phyloP scores from a whole-genome alignment of 192 early-diverging fungal genomes.

The Funneliformis geosporum region DNA sequence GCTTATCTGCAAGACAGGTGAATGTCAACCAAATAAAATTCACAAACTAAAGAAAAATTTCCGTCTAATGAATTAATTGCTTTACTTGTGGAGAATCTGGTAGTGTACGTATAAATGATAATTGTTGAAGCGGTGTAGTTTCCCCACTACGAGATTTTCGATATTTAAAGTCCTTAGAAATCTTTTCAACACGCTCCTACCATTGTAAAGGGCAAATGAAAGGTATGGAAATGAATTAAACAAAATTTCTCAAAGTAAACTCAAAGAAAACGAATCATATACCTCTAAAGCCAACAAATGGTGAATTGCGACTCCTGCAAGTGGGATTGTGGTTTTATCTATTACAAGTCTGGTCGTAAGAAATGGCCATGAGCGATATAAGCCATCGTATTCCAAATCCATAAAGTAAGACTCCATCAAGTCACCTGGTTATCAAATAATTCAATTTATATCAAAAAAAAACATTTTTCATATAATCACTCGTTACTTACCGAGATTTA shows the following conservation, averaged over 20 bases:
- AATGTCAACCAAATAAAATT: too few relatives aligned
- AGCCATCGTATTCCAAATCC: conserved; percentile 29
- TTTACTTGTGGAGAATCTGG: conserved; percentile 33
- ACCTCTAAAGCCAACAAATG: conserved; percentile 34
- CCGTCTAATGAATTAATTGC: too few relatives aligned
- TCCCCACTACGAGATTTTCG: conserved; percentile 1
- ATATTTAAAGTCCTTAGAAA: conserved; percentile 33
- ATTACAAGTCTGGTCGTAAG: conserved; percentile 29
- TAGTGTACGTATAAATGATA: conserved; percentile 28
- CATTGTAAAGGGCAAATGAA: conserved; percentile 1
- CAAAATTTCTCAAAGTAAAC: conserved; percentile 21
- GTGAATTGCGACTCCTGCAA: conserved; percentile 32
- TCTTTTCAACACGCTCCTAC: conserved; percentile 32
- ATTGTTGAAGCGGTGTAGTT: conserved; percentile 30
- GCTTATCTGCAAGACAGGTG: too few relatives aligned
- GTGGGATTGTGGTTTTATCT: conserved; percentile 30
- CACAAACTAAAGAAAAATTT: background rate
- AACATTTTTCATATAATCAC: conserved; percentile 6
- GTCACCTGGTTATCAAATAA: conserved; percentile 24
- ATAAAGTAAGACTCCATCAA: conserved; percentile 32
- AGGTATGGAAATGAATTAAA: conserved; percentile 8
- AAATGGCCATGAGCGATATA: conserved; percentile 33
- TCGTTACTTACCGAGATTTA: conserved; percentile 30
- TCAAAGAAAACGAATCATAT: conserved; percentile 12
- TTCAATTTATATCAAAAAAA: conserved; percentile 24